Percentiles rank a stretch among this genome's conserved stretches.
Evolutionary conservation across 805 yeast genomes (phyloP).

Genomic region (Metschnikowia lochheadii): DNA sequence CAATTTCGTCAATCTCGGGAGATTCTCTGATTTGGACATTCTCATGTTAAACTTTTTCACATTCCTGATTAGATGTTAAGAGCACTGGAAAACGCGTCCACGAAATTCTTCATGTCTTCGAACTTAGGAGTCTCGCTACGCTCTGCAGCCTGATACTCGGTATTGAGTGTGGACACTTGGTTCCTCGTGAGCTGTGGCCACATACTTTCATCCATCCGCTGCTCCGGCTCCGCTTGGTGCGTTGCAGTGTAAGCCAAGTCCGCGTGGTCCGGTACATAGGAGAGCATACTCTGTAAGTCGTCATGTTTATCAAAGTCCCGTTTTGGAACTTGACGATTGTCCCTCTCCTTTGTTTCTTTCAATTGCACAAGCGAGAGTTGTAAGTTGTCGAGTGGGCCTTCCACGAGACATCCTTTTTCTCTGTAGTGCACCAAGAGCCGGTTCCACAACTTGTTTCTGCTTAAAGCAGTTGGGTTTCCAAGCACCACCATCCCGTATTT

Average conservation of each 20-base stretch:
- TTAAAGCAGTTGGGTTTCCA: constrained; percentile 79
- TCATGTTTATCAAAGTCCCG: constrained; percentile 4
- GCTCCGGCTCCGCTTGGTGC: neutral
- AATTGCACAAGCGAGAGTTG: constrained; percentile 65
- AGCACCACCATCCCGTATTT: constrained; percentile 47
- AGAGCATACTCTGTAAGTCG: constrained; percentile 17
- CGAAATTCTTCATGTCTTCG: constrained; percentile 11
- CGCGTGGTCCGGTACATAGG: constrained; percentile 11
- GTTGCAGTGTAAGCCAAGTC: constrained; percentile 1
- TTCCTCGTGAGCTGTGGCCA: constrained; percentile 17
- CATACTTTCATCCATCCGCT: constrained; percentile 9
- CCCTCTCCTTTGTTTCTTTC: constrained; percentile 9
- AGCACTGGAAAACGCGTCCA: constrained; percentile 17
- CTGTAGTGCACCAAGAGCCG: constrained; percentile 72
- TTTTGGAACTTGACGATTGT: neutral
- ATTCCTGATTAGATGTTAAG: constrained; percentile 11
- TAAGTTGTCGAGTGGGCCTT: constrained; percentile 78
- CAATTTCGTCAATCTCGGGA: too few relatives aligned
- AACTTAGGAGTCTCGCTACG: neutral
- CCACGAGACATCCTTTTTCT: constrained; percentile 83
- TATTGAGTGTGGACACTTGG: constrained; percentile 13
- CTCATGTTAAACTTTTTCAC: neutral
- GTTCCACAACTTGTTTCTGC: constrained; percentile 73
- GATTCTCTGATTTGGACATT: too few relatives aligned
- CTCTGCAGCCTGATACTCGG: neutral